Base-by-base conservation (phyloP, 805 yeast genomes). In the Torulaspora maleeae region DNA sequence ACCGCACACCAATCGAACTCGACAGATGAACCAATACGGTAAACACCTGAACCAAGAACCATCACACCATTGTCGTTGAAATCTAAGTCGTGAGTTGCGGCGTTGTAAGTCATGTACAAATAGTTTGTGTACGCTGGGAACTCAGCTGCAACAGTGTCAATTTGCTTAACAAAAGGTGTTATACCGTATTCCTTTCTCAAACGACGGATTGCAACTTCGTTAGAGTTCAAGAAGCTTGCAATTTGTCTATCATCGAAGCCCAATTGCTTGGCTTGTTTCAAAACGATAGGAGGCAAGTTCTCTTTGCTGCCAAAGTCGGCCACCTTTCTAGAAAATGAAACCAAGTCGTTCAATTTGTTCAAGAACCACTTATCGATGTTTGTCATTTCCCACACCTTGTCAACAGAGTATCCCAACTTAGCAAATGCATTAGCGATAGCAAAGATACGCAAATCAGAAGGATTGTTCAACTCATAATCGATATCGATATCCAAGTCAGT, bases 1-100 rank as follows among this genome's bases (percentile, higher is more conserved):
- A 91, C 99, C 38, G 98, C 98, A 80, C 99, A 91, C 97, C 98
- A 91, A 73, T 91, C 99, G 65, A 91, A 91, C 71, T 91, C 99
- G 51, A 91, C 99, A 25, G 98, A 91, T 5, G 98, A 93, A 60
- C 99, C 99, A 65, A 91, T 91, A 74, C 99, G 82, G 78, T 91
- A 91, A 36, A 93, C 99, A 77, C 99, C 99, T 4, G 97, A 89
- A 55, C 98, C 98, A 49, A 91, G 75, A 35, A 91, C 99, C 86
- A 91, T 86, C 41, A 86, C 83, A 67, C 97, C 97, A 53, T 89
- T 82, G 54, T 91, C 97, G 55, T 89, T 82, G 63, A 91, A 93
- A n/a, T 74, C 65, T 49, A 93, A 80, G 70, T 91, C 99, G 55
- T 85, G 83, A 28, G 84, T 71, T 56, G 86, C 89, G 38, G 96